Percentiles rank a stretch among this genome's conserved stretches.
Evolutionary conservation across 2,329 filamentous ascomycete genomes (phyloP).

Genomic region (Claviceps monticola): DNA sequence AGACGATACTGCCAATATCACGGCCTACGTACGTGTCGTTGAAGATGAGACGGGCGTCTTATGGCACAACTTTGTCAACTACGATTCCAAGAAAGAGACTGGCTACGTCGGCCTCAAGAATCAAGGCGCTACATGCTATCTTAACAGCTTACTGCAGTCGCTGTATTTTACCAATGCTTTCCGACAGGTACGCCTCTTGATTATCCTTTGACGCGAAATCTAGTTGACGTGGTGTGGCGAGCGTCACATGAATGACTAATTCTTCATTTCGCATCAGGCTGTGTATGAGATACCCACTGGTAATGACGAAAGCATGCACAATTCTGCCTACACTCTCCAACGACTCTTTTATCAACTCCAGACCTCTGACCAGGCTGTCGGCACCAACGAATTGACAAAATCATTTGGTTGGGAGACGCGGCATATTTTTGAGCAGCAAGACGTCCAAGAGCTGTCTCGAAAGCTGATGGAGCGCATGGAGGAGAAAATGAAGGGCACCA

Average conservation of each 20-base stretch:
- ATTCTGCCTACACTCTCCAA: conserved; percentile 89
- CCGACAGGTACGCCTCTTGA: conserved; percentile 51
- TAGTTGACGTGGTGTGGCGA: not conserved
- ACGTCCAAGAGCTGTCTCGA: conserved; percentile 90
- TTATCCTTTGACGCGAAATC: not conserved
- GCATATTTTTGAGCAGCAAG: conserved; percentile 97
- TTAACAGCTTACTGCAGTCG: conserved; percentile 74
- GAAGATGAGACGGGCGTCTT: conserved; percentile 80
- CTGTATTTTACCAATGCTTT: conserved; percentile 86
- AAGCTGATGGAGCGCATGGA: conserved; percentile 97
- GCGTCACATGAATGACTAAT: not conserved
- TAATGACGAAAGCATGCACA: conserved; percentile 62
- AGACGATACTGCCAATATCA: conserved; percentile 64
- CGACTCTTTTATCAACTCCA: conserved; percentile 91
- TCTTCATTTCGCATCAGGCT: conserved; percentile 39
- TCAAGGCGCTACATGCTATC: conserved; percentile 83
- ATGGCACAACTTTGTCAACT: conserved; percentile 87
- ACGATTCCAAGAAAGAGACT: conserved; percentile 98
- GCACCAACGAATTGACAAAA: conserved; percentile 84
- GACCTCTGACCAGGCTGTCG: conserved; percentile 68
- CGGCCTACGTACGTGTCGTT: conserved; percentile 67
- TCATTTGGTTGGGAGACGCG: conserved; percentile 98
- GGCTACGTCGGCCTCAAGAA: conserved; percentile 95
- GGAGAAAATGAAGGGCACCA: conserved; percentile 94
- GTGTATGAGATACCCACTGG: conserved; percentile 96